Conservation (phyloP, 352 stramenopile genomes). For the Globisporangium polare region DNA sequence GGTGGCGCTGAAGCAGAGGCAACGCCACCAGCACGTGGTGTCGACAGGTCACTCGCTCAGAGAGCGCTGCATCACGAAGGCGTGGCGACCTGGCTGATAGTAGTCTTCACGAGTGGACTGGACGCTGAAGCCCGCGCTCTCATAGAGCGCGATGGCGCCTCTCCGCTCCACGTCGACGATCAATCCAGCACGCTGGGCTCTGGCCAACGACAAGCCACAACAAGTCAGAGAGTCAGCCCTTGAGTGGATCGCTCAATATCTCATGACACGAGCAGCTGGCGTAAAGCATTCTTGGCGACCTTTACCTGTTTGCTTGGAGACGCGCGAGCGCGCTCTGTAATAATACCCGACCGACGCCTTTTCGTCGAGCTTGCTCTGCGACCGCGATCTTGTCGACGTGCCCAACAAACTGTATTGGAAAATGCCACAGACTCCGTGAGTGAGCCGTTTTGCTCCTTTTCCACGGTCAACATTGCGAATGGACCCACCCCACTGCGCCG, state of each 20-base stretch:
- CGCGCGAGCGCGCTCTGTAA: slow-evolving; percentile 28
- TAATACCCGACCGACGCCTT: slow-evolving; percentile 29
- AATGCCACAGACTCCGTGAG: too few relatives aligned
- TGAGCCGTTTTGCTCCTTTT: too few relatives aligned
- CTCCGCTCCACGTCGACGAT: slow-evolving; percentile 31
- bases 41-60: not conserved
- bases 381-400: slow-evolving; percentile 49
- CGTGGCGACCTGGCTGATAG: slow-evolving; percentile 36
- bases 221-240: not conserved
- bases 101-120: slow-evolving; percentile 30
- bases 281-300: too few relatives aligned
- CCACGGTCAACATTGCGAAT: too few relatives aligned
- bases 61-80: slow-evolving; percentile 31
- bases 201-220: not conserved
- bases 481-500: slow-evolving; percentile 30
- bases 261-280: too few relatives aligned
- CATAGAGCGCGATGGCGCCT: slow-evolving; percentile 36
- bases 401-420: slow-evolving; percentile 22
- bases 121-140: slow-evolving; percentile 29
- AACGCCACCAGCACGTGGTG: too few relatives aligned
- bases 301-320: slow-evolving; percentile 27
- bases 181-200: slow-evolving; percentile 18
- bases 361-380: slow-evolving; percentile 23
- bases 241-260: too few relatives aligned
- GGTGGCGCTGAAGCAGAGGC: too few relatives aligned